phyloP scores from a whole-genome alignment of 192 early-diverging fungal species.

The Mortierella hygrophila region DNA sequence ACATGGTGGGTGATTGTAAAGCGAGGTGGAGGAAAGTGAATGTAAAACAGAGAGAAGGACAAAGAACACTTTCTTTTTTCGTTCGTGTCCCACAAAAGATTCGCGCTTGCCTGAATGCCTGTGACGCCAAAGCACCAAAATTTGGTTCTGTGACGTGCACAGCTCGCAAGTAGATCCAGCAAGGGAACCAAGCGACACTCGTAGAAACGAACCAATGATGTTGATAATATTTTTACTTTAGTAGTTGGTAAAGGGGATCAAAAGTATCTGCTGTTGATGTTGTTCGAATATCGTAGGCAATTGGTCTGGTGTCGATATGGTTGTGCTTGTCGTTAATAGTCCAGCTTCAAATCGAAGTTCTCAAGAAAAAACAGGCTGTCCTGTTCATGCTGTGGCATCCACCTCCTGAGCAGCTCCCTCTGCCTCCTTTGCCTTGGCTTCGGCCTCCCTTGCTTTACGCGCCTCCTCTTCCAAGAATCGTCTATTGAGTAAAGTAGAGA shows the following conservation, averaged over 20 bases:
- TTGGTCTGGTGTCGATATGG: neutral
- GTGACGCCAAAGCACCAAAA: neutral
- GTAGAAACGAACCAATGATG: neutral
- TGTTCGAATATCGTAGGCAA: neutral
- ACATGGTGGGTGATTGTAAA: slow-evolving; percentile 54
- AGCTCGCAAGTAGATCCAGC: neutral
- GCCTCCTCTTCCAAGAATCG: slow-evolving; percentile 49
- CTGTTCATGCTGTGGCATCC: slow-evolving; percentile 24
- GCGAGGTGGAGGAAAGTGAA: neutral
- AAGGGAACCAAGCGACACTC: too few species aligned
- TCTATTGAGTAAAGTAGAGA: slow-evolving; percentile 9
- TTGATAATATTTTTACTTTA: neutral
- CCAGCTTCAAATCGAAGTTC: neutral
- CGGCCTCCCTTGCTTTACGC: slow-evolving; percentile 34
- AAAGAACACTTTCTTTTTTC: slow-evolving; percentile 1
- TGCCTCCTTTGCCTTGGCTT: slow-evolving; percentile 28
- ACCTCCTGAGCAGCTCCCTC: slow-evolving; percentile 26
- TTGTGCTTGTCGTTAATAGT: neutral
- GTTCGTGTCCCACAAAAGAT: neutral
- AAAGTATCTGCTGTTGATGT: neutral
- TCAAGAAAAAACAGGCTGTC: neutral
- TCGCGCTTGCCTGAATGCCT: neutral
- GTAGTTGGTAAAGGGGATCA: neutral
- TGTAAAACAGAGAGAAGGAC: neutral
- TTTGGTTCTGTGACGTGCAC: neutral